Base-by-base conservation (phyloP, 2,329 filamentous ascomycete genomes). In the Lachnellula suecica region DNA sequence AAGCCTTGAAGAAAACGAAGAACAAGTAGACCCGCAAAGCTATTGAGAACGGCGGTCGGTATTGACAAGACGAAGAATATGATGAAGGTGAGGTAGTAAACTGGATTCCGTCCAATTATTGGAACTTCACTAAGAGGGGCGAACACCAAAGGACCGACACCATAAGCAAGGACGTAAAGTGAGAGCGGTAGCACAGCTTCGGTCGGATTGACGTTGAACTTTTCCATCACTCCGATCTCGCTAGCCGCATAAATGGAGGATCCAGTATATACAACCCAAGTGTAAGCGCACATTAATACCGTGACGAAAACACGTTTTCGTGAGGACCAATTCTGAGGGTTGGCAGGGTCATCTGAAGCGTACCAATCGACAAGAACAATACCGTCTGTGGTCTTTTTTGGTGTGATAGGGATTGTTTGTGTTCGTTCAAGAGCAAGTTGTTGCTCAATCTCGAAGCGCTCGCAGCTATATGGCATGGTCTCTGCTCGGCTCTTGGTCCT, bases 91-190 rank as follows among this genome's bases (percentile, higher is more conserved):
- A 80, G 66, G 31, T 87, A 79, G 67, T 90, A 90, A 5, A 86
- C 79, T 0, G 82, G 81, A 60, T 85, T 89, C 6, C 87, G 76
- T 2, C 87, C 87, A 46, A 89, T 78, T 42, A 76, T 65, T 0
- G 86, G 84, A 20, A 89, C 81, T 69, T 90, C 87, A 44, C 76
- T 80, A 38, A 89, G 68, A 0, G 87, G 87, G 0, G 82, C 83
- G 69, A 82, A 88, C 22, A 89, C 56, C 23, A 89, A 68, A 1
- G 85, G 85, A 0, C 85, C 85, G 15, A 84, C 69, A 11, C 85
- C 84, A 56, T 83, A 83, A 1, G 81, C 84, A 0, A 85, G 69
- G 1, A 87, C 83, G 62, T 85, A 87, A 52, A 87, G 74, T 0
- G 82, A 76, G 4, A 87, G 72, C 0, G 82, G 82, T 0, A 87